phyloP scores from a whole-genome alignment of 2,329 filamentous ascomycete genomes.

The Stachybotrys elegans region DNA sequence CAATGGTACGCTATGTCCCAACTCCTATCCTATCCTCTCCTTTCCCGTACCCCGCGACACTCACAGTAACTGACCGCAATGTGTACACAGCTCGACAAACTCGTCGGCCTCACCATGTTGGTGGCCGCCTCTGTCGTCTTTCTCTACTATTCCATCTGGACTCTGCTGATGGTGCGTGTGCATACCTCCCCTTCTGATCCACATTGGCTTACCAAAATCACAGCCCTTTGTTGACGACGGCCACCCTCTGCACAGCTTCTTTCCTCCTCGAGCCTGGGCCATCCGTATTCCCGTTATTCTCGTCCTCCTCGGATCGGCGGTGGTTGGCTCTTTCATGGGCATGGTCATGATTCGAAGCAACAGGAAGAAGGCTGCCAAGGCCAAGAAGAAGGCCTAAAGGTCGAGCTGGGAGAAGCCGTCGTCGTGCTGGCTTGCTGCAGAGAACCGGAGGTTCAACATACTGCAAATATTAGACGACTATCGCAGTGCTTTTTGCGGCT shows the following conservation, averaged over 20 bases:
- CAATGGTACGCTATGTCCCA: constrained; percentile 22
- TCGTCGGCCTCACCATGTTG: constrained; percentile 63
- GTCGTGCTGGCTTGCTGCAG: no score
- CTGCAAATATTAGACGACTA: no score
- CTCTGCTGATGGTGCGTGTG: constrained; percentile 79
- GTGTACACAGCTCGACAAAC: constrained; percentile 75
- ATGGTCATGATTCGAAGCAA: constrained; percentile 99
- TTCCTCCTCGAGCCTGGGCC: constrained; percentile 96
- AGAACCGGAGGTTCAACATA: no score
- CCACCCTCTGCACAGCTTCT: constrained; percentile 89
- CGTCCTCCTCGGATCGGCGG: constrained; percentile 82
- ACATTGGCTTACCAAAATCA: constrained; percentile 7
- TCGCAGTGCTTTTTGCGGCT: no score
- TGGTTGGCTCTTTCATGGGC: constrained; percentile 92
- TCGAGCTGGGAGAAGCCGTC: no score
- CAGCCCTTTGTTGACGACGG: constrained; percentile 96
- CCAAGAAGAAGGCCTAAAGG: constrained; percentile 84
- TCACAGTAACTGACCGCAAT: constrained; percentile 10
- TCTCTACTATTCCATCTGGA: constrained; percentile 96
- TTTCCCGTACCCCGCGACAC: constrained; percentile 3
- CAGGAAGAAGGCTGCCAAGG: constrained; percentile 93
- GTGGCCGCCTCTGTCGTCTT: constrained; percentile 60
- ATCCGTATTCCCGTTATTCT: constrained; percentile 98
- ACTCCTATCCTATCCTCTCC: constrained; percentile 7
- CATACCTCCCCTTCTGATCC: constrained; percentile 6